A percentile compares a stretch with the other conserved stretches of the same genome.
Evolutionary conservation across 441 rosid species (phyloP).

Genomic region (Erodium texanum): DNA sequence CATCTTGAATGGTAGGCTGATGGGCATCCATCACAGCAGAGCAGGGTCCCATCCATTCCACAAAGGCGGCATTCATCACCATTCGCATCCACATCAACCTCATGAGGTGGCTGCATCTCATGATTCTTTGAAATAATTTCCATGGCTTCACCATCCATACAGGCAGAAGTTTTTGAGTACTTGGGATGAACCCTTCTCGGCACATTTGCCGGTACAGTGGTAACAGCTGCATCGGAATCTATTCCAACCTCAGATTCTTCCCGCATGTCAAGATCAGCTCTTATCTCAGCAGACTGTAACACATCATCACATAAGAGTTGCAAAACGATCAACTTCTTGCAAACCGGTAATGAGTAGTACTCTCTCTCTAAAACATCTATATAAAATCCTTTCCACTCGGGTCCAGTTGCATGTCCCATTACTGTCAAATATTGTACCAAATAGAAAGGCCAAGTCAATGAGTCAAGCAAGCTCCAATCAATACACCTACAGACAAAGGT

Average conservation of each 20-base stretch:
- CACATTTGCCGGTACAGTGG: slow-evolving; percentile 37
- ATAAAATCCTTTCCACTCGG: slow-evolving; percentile 57
- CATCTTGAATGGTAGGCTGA: slow-evolving; percentile 93
- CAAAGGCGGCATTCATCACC: slow-evolving; percentile 94
- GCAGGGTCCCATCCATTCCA: slow-evolving; percentile 88
- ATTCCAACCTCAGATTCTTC: slow-evolving; percentile 73
- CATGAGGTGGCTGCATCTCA: slow-evolving; percentile 33
- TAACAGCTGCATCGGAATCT: slow-evolving; percentile 57
- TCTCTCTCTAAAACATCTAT: slow-evolving; percentile 51
- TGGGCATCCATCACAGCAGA: slow-evolving; percentile 98
- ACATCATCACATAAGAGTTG: slow-evolving; percentile 83
- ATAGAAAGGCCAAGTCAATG: slow-evolving; percentile 84
- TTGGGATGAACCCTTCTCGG: slow-evolving; percentile 76
- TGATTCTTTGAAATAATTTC: slow-evolving; percentile 36
- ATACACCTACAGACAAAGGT: slow-evolving; percentile 51
- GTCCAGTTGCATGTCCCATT: slow-evolving; percentile 63
- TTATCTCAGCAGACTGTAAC: slow-evolving; percentile 55
- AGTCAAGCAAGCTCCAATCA: slow-evolving; percentile 94
- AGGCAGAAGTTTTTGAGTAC: slow-evolving; percentile 68
- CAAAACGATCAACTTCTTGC: slow-evolving; percentile 66
- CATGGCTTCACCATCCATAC: slow-evolving; percentile 48
- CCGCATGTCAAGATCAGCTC: slow-evolving; percentile 62
- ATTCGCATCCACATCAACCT: slow-evolving; percentile 57
- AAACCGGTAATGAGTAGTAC: slow-evolving; percentile 53
- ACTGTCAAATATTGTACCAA: slow-evolving; percentile 61